Base-by-base conservation (phyloP, 148 eudicot genomes). In the Cornus kousa region DNA sequence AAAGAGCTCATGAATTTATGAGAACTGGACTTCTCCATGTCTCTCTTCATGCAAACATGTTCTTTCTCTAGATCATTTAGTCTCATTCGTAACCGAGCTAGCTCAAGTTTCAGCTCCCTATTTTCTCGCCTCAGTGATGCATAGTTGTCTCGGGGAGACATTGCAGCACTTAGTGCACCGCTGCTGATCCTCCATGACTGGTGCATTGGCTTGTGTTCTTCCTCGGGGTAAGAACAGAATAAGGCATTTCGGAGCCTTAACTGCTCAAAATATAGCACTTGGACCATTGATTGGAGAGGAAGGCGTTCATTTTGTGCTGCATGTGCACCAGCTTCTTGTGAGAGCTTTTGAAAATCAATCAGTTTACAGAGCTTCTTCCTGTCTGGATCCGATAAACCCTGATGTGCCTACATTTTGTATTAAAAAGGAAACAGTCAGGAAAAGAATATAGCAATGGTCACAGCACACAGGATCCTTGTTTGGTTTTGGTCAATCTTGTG, bases 291-390 rank as follows among this genome's bases (percentile, higher is more conserved):
- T 76, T 96, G 99, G 17, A 96, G 87, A 6, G 99, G 98, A 65
- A 96, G 95, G 73, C 99, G 93, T 80, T 96, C 99, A 64, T 96
- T 96, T 78, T 94, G 97, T 48, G 99, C 99, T 70, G 99, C 97
- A 31, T 93, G 97, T 16, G 97, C 90, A 9, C 97, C 99, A 6
- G 97, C 92, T 86, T 95, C 98, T 77, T 88, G 96, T 77, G 98
- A 89, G 12, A 95, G 96, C 84, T 93, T 95, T 65, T 91, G 97
- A 81, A 93, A 93, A 80, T 95, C 97, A 9, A 95, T 86, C 81
- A 95, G 53, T 82, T 93, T 91, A 89, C 97, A 89, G 40, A 95
- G 91, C 80, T 80, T 91, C 53, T 90, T 91, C 85, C 76, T 93
- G 67, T 95, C 98, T 75, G 86, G 74, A 20, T 95, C 98, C 65